Conservation (phyloP, 352 stramenopile species). For the Bremia lactucae region DNA sequence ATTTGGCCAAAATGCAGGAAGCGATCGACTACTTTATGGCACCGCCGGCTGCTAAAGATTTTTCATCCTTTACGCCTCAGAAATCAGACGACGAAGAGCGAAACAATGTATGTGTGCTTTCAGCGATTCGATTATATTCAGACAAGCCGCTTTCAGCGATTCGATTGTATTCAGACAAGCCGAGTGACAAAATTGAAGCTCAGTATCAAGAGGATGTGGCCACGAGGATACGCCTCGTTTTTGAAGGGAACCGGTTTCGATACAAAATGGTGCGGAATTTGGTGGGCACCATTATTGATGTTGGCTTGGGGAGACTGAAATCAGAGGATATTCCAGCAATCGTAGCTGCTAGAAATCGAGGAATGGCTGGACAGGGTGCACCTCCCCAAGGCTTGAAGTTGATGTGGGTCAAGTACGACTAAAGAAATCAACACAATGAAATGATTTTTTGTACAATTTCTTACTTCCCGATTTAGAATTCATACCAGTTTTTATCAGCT, state of each 20-base stretch:
- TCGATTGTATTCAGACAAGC: constrained; percentile 20
- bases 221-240: constrained; percentile 33
- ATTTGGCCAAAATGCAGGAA: constrained; percentile 38
- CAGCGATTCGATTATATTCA: constrained; percentile 23
- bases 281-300: constrained; percentile 68
- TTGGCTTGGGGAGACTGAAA: constrained; percentile 38
- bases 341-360: constrained; percentile 37
- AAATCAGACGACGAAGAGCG: constrained; percentile 29
- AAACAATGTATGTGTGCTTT: constrained; percentile 43
- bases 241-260: constrained; percentile 63
- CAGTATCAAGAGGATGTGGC: constrained; percentile 21
- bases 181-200: constrained; percentile 2
- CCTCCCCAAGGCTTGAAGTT: constrained; percentile 60
- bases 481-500: constrained; percentile 79
- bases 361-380: constrained; percentile 48
- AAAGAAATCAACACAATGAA: constrained; percentile 1
- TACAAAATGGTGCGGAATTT: constrained; percentile 85
- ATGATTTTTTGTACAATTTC: constrained; percentile 5
- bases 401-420: constrained; percentile 24
- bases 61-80: constrained; percentile 52
- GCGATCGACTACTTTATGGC: constrained; percentile 26
- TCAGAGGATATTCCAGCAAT: constrained; percentile 33
- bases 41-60: constrained; percentile 37
- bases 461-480: constrained; percentile 51
- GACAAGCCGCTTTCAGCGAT: constrained; percentile 23